Base-by-base conservation (phyloP, 1,139 yeast species). In the Candida tropicalis region DNA sequence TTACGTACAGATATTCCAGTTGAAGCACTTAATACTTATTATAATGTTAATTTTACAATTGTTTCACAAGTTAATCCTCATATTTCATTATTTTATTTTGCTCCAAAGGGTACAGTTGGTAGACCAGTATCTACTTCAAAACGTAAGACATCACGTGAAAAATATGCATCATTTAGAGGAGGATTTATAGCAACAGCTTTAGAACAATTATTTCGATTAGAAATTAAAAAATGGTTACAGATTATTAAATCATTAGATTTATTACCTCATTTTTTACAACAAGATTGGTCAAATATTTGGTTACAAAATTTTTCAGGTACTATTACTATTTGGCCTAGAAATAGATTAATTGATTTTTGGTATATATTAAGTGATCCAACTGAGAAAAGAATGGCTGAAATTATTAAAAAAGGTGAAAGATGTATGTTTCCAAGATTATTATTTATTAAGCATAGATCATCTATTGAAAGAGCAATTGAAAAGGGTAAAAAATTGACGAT, bases 21-120 rank as follows among this genome's bases (percentile, higher is more conserved):
- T 17, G 83, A 79, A 42, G 78, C 87, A 0, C 68, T 84, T 45
- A 84, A 84, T 66, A 79, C 85, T n/a, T 84, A 84, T 61, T 87
- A 83, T 62, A 85, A 87, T 55, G 91, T 84, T 32, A 85, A 82
- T 57, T 87, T 84, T 58, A 74, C 89, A 3, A 73, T 87, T 41
- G 95, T 87, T 23, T 83, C 90, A 5, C 95, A 87, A 62, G 93
- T 86, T 8, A 87, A 87, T 58, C 95, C 95, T 1, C 95, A 87
- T 59, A 84, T 87, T 36, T 77, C 86, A 44, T 68, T 87, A 27
- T 87, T 87, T 62, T 84, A 83, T 54, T 87, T 81, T 59, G 87
- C 91, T 3, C 90, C 93, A 13, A 77, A 84, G 53, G 95, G 95
- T 1, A 81, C 89, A 0, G 88, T 86, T 20, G 95, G 95, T 0